Conservation (phyloP, 208 protist genomes). For the Leptomonas seymouri region DNA sequence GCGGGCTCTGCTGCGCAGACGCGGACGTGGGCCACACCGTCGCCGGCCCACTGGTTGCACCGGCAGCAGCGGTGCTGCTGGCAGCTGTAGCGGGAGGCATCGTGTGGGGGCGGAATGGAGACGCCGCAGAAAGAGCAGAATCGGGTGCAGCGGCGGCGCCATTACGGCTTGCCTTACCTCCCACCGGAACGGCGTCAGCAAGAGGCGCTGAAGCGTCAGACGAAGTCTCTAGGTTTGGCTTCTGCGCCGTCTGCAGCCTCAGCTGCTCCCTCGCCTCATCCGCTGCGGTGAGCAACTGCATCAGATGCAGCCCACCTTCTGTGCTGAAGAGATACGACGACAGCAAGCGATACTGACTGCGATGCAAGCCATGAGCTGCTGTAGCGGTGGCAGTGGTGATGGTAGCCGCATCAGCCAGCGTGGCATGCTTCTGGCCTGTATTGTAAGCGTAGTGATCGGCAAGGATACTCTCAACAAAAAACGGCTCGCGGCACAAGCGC, state of each 20-base stretch:
- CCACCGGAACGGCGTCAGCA: not conserved
- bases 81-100: not conserved
- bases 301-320: constrained; percentile 61
- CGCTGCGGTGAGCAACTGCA: constrained; percentile 40
- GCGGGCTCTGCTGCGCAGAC: constrained; percentile 31
- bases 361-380: not conserved
- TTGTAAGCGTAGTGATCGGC: constrained; percentile 41
- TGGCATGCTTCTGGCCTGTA: constrained; percentile 12
- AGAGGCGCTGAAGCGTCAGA: constrained; percentile 5
- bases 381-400: not conserved
- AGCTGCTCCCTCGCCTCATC: constrained; percentile 26
- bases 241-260: constrained; percentile 22
- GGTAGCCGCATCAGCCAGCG: not conserved
- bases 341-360: constrained; percentile 35
- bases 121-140: not conserved
- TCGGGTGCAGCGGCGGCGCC: not conserved
- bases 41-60: constrained; percentile 1
- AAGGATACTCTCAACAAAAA: constrained; percentile 48
- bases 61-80: not conserved
- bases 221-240: constrained; percentile 24
- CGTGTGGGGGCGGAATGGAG: not conserved
- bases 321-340: constrained; percentile 71
- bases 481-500: constrained; percentile 36
- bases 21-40: constrained; percentile 22
- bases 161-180: not conserved